These are phyloP conservation scores for Sanghuangporus baumii DNA, from an alignment of 1,284 basidiomycete genomes.

Conservation along the genomic window DNA sequence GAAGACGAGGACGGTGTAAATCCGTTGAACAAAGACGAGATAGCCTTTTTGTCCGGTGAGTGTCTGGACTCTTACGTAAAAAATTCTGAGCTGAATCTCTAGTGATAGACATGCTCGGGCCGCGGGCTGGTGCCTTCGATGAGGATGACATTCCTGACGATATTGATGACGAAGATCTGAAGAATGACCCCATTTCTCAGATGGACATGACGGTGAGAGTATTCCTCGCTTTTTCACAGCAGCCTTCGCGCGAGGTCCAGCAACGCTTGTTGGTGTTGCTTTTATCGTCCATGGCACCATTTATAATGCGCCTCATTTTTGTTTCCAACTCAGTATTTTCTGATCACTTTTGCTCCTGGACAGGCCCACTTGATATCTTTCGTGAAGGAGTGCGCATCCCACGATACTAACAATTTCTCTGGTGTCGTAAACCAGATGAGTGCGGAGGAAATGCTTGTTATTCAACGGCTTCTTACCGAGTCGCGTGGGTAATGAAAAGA, in stretches of 20 bases:
- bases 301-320: neutral
- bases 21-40: constrained; percentile 56
- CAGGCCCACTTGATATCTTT: constrained; percentile 67
- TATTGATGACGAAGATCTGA: constrained; percentile 81
- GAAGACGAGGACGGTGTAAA: constrained; percentile 65
- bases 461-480: constrained; percentile 46
- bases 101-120: constrained; percentile 53
- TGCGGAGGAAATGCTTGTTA: constrained; percentile 63
- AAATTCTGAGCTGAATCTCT: neutral
- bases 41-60: constrained; percentile 49
- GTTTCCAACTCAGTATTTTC: constrained; percentile 23
- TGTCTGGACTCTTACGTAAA: neutral
- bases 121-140: constrained; percentile 63
- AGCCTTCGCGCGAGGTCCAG: neutral
- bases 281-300: constrained; percentile 1
- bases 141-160: constrained; percentile 65
- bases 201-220: constrained; percentile 79
- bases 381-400: constrained; percentile 62
- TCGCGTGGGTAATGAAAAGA: neutral
- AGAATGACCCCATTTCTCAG: constrained; percentile 80
- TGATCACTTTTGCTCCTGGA: constrained; percentile 3
- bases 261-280: neutral
- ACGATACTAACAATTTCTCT: constrained; percentile 63
- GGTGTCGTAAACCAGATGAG: constrained; percentile 59
- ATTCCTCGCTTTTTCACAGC: neutral